A percentile compares a stretch with the other conserved stretches of the same genome.
phyloP scores from a whole-genome alignment of 192 early-diverging fungal genomes.

The Coemansia sp. region DNA sequence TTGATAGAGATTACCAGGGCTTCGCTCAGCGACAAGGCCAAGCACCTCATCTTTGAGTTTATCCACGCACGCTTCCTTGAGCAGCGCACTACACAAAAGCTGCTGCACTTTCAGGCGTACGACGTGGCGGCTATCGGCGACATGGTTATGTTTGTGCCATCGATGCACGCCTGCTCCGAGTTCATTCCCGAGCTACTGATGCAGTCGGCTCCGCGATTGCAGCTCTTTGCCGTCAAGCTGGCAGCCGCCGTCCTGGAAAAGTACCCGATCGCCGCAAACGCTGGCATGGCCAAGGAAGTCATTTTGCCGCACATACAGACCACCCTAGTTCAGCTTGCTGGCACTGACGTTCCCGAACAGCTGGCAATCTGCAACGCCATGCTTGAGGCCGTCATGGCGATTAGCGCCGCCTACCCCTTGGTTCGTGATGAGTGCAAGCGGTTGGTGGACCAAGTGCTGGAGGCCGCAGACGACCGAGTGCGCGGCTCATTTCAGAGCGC shows the following conservation, averaged over 20 bases:
- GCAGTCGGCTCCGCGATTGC: constrained; percentile 37
- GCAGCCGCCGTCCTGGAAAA: constrained; percentile 38
- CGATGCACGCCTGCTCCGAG: constrained; percentile 63
- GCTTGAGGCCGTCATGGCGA: constrained; percentile 28
- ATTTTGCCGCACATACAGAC: constrained; percentile 51
- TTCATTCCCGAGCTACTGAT: constrained; percentile 63
- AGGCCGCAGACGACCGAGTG: constrained; percentile 14
- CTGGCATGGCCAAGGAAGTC: constrained; percentile 52
- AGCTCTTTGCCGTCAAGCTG: constrained; percentile 47
- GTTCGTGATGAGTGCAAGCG: constrained; percentile 28
- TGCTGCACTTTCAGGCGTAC: constrained; percentile 68
- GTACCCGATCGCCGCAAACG: constrained; percentile 49
- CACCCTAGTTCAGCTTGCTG: constrained; percentile 35
- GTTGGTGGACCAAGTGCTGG: constrained; percentile 20
- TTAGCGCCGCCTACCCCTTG: constrained; percentile 17
- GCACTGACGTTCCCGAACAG: constrained; percentile 27
- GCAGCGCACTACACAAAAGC: constrained; percentile 58
- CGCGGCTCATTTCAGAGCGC: neutral
- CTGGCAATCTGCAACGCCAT: constrained; percentile 39
- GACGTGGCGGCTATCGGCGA: constrained; percentile 53
- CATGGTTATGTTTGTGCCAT: constrained; percentile 65
- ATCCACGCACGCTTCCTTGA: constrained; percentile 66
- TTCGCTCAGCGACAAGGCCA: constrained; percentile 13
- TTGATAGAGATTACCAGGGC: constrained; percentile 50
- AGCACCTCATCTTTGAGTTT: constrained; percentile 57